Conservation (phyloP, 495 filamentous ascomycete genomes). For the Penicillium alfredii region DNA sequence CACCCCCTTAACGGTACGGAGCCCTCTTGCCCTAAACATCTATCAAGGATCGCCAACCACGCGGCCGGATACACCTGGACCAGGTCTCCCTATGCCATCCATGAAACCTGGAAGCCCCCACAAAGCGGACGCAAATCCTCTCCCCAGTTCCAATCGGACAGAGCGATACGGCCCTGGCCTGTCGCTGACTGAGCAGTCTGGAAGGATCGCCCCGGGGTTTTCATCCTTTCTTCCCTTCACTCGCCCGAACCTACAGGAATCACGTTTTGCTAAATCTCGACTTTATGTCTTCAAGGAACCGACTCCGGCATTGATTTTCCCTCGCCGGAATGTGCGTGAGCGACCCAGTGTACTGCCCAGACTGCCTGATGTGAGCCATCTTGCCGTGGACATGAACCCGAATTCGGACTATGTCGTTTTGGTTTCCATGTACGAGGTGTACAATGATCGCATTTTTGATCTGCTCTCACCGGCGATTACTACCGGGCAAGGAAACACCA, state of each 20-base stretch:
- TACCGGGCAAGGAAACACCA: conserved; percentile 32
- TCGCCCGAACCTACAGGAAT: conserved; percentile 13
- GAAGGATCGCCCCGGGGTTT: conserved; percentile 9
- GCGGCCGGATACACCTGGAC: conserved; percentile 17
- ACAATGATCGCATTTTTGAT: conserved; percentile 97
- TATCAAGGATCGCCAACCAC: conserved; percentile 18
- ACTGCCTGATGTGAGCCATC: conserved; percentile 65
- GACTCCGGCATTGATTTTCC: conserved; percentile 42
- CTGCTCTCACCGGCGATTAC: conserved; percentile 58
- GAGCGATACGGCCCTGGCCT: conserved; percentile 4
- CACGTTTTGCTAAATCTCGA: conserved; percentile 32
- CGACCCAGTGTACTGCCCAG: conserved; percentile 61
- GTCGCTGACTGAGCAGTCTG: conserved; percentile 11
- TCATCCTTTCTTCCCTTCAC: conserved; percentile 15
- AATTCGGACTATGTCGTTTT: conserved; percentile 82
- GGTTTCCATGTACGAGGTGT: conserved; percentile 97
- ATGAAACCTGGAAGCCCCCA: conserved; percentile 20
- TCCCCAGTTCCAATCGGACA: conserved; percentile 6
- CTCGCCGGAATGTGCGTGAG: conserved; percentile 53
- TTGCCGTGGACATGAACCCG: conserved; percentile 60
- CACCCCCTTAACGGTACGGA: conserved; percentile 43
- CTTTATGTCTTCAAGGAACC: conserved; percentile 45
- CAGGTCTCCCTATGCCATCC: conserved; percentile 22
- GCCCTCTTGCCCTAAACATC: conserved; percentile 21
- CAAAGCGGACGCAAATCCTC: conserved; percentile 4